A percentile compares a stretch with the other conserved stretches of the same genome.
phyloP scores from a whole-genome alignment of 768 basidiomycete species.

The Naganishia vishniacii region DNA sequence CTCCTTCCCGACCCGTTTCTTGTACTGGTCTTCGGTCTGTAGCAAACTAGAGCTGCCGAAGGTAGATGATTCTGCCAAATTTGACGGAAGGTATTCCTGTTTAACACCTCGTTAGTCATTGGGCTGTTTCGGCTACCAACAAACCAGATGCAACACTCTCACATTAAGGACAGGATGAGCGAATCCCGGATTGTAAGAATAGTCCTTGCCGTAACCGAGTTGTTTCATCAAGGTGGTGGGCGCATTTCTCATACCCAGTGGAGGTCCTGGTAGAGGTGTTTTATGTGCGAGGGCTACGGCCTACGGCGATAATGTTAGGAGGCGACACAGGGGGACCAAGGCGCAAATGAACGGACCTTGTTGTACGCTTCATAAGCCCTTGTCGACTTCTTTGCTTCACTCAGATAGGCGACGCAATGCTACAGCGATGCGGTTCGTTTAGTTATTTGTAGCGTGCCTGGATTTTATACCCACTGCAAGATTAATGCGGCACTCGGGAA shows the following conservation, averaged over 20 bases:
- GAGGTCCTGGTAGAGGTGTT: slow-evolving; percentile 58
- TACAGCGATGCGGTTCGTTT: slow-evolving; percentile 2
- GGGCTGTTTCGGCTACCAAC: too few species aligned
- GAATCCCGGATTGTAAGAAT: slow-evolving; percentile 62
- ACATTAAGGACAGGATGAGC: slow-evolving; percentile 61
- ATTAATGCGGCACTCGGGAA: slow-evolving; percentile 46
- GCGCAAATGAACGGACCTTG: slow-evolving; percentile 42
- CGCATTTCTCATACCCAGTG: slow-evolving; percentile 69
- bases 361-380: slow-evolving; percentile 73
- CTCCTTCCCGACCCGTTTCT: slow-evolving; percentile 49
- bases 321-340: background rate
- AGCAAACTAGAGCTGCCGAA: slow-evolving; percentile 52
- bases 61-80: slow-evolving; percentile 47
- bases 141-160: slow-evolving; percentile 22
- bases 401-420: slow-evolving; percentile 69
- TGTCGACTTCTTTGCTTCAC: slow-evolving; percentile 77
- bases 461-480: slow-evolving; percentile 36
- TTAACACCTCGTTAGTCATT: too few species aligned
- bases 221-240: slow-evolving; percentile 67
- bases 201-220: slow-evolving; percentile 63
- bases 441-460: background rate
- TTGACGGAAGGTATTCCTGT: slow-evolving; percentile 60
- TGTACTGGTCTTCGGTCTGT: slow-evolving; percentile 51
- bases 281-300: slow-evolving; percentile 61
- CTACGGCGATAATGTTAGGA: slow-evolving; percentile 25